Conservation (phyloP, 306 rosid genomes). For the Castanea crenata region DNA sequence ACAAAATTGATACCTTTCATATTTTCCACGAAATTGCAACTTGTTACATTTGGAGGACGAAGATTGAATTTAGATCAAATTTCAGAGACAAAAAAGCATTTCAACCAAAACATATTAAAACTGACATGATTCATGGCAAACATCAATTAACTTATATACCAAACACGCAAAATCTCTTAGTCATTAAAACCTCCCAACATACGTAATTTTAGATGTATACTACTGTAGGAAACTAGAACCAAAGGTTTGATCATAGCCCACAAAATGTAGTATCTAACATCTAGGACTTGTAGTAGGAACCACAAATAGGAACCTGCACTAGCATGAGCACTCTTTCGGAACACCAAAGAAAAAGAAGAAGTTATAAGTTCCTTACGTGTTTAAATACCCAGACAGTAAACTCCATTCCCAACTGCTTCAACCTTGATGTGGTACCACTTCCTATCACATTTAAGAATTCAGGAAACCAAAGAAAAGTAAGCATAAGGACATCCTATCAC, state of each 20-base stretch:
- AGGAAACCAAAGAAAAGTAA: conserved; percentile 18
- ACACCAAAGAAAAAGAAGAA: neutral
- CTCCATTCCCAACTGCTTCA: conserved; percentile 98
- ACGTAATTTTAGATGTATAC: neutral
- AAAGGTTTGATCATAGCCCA: neutral
- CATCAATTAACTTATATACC: neutral
- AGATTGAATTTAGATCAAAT: too few species aligned
- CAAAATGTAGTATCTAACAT: neutral
- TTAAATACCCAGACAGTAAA: conserved; percentile 98
- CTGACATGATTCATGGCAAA: neutral
- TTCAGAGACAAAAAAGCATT: too few species aligned
- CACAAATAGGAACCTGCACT: neutral
- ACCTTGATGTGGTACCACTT: conserved; percentile 74
- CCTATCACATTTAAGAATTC: conserved; percentile 47
- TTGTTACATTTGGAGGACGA: too few species aligned
- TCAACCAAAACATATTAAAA: neutral
- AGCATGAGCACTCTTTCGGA: neutral
- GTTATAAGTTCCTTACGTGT: conserved; percentile 63
- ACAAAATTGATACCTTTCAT: too few species aligned
- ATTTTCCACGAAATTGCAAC: too few species aligned
- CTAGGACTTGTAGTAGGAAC: neutral
- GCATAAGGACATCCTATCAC: neutral
- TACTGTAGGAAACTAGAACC: neutral
- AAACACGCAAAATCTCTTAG: neutral
- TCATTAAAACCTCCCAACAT: neutral